Evolutionary conservation across 768 basidiomycete species (phyloP), one percentile per base, ranked within the genome.

Genomic region (Boletus rubescentipes): DNA sequence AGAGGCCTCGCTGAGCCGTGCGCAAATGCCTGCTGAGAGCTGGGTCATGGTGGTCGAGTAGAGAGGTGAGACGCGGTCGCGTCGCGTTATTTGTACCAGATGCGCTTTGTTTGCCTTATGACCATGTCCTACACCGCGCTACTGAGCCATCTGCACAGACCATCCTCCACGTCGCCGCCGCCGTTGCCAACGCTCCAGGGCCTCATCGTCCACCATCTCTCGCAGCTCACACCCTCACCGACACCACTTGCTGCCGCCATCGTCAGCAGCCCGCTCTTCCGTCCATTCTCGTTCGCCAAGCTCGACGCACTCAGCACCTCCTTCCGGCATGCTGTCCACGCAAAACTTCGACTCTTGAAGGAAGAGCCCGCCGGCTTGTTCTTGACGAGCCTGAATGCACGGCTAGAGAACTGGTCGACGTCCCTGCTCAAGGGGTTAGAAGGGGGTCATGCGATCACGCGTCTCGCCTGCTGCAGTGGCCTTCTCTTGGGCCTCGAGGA

Each of bases 401-500:
- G 75, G 26, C 54, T 83, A 45, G 71, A 69, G 5, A 67, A 75
- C 58, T 89, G 87, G 87, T 68, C 77, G 3, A 60, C 63, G 12
- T 76, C 77, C 16, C 69, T 85, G 2, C 60, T 84, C 31, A 77
- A 76, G 46, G 87, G 87, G 5, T 64, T 87, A 38, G 81, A 83
- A 59, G 87, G 89, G 1, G 87, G 88, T 4, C 78, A 83, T 58
- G 74, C 86, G 0, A 72, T 87, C 16, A 71, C 86, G 10, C 74
- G 85, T 34, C 72, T 91, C 16, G 82, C 83, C 5, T 83, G 82
- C 44, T 81, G 78, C 51, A 79, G 79, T 21, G 90, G 90, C 0
- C 70, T 91, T 15, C 63, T 91, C 30, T 65, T 84, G 12, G 90
- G 86, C 1, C 66, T 88, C 32, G 78, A 83, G 46, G 89, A 89